Evolutionary conservation across 228 moss, liverwort and hornwort species (phyloP).

Genomic region (Sphagnum fallax): DNA sequence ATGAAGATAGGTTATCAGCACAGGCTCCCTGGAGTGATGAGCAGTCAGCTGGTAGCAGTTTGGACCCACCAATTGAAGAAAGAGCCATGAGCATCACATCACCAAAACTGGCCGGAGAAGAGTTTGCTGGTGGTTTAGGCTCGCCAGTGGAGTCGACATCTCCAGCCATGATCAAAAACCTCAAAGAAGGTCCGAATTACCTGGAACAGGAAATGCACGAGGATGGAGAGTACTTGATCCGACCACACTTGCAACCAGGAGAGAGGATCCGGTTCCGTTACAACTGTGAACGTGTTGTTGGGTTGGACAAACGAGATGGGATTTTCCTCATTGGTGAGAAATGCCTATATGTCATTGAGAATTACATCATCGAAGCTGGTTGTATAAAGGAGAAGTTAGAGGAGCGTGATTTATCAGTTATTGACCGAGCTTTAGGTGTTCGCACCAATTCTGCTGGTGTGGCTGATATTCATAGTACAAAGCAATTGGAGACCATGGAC

Average conservation of each 20-base stretch:
- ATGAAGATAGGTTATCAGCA: slow-evolving; percentile 40
- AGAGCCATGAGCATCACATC: slow-evolving; percentile 26
- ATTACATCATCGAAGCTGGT: slow-evolving; percentile 76
- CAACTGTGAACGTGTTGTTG: slow-evolving; percentile 96
- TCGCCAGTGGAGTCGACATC: slow-evolving; percentile 21
- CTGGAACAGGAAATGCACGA: slow-evolving; percentile 79
- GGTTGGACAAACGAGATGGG: slow-evolving; percentile 94
- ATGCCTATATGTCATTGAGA: slow-evolving; percentile 91
- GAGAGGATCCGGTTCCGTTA: slow-evolving; percentile 86
- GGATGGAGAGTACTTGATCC: slow-evolving; percentile 91
- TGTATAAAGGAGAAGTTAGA: slow-evolving; percentile 90
- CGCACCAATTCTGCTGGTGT: slow-evolving; percentile 81
- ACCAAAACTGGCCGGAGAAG: slow-evolving; percentile 38
- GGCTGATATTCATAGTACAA: slow-evolving; percentile 32
- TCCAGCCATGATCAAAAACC: slow-evolving; percentile 15
- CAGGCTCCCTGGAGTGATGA: slow-evolving; percentile 52
- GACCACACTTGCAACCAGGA: slow-evolving; percentile 89
- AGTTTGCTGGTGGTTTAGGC: slow-evolving; percentile 15
- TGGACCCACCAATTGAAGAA: slow-evolving; percentile 16
- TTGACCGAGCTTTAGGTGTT: slow-evolving; percentile 92
- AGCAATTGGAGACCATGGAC: slow-evolving; percentile 18
- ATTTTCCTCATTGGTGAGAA: slow-evolving; percentile 93
- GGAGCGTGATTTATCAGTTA: slow-evolving; percentile 77
- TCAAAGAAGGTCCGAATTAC: slow-evolving; percentile 46
- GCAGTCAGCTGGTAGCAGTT: slow-evolving; percentile 11